These are phyloP conservation scores for Serendipita sp. DNA, from an alignment of 768 basidiomycete genomes.

Conservation along the genomic window DNA sequence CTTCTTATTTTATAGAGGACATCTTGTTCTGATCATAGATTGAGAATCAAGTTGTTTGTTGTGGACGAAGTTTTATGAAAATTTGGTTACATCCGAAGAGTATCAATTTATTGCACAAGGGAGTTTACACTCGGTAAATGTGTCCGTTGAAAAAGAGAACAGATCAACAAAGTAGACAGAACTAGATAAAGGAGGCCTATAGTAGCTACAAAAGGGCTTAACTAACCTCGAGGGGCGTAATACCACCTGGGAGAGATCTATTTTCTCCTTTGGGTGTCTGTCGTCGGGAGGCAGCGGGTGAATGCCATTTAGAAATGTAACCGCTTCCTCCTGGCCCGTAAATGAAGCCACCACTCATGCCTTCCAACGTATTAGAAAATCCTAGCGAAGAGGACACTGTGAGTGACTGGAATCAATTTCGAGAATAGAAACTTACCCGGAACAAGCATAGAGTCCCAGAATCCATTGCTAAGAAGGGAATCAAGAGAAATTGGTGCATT, in stretches of 20 bases:
- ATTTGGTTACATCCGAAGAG: not conserved
- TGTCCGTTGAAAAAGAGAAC: too few relatives aligned
- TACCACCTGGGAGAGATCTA: not conserved
- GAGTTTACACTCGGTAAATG: too few relatives aligned
- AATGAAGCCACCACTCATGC: constrained; percentile 70
- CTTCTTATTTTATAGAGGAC: constrained; percentile 45
- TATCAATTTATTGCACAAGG: not conserved
- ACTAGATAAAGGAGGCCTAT: too few relatives aligned
- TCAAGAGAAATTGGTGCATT: constrained; percentile 58
- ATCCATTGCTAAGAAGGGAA: constrained; percentile 57
- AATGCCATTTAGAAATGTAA: constrained; percentile 42
- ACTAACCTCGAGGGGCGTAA: not conserved
- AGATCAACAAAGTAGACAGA: too few relatives aligned
- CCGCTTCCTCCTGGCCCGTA: constrained; percentile 74
- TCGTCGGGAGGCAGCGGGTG: not conserved
- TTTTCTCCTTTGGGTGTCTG: not conserved
- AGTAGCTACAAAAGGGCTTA: not conserved
- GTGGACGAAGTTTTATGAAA: too few relatives aligned
- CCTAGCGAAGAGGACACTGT: constrained; percentile 25
- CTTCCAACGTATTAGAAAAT: constrained; percentile 65
- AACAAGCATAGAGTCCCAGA: constrained; percentile 80
- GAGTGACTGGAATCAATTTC: not conserved
- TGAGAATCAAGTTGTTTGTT: too few relatives aligned
- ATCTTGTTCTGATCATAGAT: not conserved
- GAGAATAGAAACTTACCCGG: constrained; percentile 39